These are phyloP conservation scores for Reutealis trisperma DNA, from an alignment of 345 rosid genomes.

Conservation along the genomic window DNA sequence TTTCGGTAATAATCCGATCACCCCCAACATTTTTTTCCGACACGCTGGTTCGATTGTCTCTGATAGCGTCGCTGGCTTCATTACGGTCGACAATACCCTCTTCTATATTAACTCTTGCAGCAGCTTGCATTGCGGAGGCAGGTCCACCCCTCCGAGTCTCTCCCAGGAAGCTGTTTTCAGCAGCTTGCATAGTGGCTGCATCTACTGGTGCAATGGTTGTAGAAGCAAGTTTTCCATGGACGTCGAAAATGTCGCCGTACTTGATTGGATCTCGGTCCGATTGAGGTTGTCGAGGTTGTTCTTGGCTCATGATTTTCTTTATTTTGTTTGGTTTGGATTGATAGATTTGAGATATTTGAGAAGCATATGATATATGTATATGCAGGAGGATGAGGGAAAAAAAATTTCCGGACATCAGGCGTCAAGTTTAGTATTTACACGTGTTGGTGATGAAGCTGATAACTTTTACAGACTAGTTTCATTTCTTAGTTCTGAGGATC, in stretches of 20 bases:
- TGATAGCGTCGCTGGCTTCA: constrained; percentile 21
- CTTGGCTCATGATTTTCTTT: constrained; percentile 26
- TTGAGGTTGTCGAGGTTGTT: constrained; percentile 24
- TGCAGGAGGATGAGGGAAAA: not conserved
- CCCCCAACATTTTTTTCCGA: constrained; percentile 21
- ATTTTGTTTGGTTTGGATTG: not conserved
- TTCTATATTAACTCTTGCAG: constrained; percentile 29
- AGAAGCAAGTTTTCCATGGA: constrained; percentile 41
- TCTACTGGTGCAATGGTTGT: constrained; percentile 38
- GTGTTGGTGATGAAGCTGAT: not conserved
- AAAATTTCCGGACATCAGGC: not conserved
- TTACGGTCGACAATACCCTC: constrained; percentile 23
- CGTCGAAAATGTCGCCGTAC: constrained; percentile 39
- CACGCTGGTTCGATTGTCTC: constrained; percentile 25
- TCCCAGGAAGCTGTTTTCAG: constrained; percentile 39
- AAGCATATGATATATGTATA: not conserved
- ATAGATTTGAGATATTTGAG: not conserved
- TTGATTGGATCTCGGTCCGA: constrained; percentile 25
- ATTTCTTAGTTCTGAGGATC: no score
- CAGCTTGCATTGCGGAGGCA: constrained; percentile 40
- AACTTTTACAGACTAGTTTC: not conserved
- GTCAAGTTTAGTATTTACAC: not conserved
- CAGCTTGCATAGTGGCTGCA: constrained; percentile 43
- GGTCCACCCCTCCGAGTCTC: constrained; percentile 33
- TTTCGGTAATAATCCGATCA: constrained; percentile 35